A percentile compares a stretch with the other conserved stretches of the same genome.
phyloP scores from a whole-genome alignment of 2,329 filamentous ascomycete species.

The Fusarium nanum region DNA sequence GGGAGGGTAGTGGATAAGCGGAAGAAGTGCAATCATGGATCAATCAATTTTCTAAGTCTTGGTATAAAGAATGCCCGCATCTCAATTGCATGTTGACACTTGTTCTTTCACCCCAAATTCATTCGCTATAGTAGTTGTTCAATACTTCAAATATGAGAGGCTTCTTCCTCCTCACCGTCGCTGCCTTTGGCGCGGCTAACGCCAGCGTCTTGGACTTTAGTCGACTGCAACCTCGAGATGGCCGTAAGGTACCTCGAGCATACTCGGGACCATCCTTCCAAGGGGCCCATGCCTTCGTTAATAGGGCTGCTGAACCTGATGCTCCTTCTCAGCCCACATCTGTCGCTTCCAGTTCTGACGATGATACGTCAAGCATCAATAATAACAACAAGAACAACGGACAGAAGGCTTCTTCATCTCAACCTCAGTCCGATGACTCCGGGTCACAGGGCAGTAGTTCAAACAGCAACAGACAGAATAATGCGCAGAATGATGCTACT shows the following conservation, averaged over 20 bases:
- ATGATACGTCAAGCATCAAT: too few species aligned
- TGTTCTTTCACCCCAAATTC: not conserved
- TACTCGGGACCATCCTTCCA: not conserved
- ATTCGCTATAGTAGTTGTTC: conserved; percentile 19
- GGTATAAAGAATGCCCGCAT: not conserved
- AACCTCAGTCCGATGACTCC: too few species aligned
- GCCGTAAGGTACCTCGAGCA: not conserved
- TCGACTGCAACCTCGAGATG: not conserved
- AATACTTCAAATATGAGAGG: conserved; percentile 23
- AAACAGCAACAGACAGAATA: too few species aligned
- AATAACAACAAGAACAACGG: too few species aligned
- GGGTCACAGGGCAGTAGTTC: too few species aligned
- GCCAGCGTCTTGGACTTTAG: conserved; percentile 13
- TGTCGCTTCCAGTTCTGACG: too few species aligned
- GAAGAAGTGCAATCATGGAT: not conserved
- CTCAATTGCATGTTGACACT: not conserved
- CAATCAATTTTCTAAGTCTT: too few species aligned
- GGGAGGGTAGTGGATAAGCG: rapidly evolving
- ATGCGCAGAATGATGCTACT: too few species aligned
- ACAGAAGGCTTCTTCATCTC: too few species aligned
- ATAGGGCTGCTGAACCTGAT: not conserved
- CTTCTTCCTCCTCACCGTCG: conserved; percentile 25
- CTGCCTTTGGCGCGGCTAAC: conserved; percentile 19
- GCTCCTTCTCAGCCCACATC: too few species aligned
- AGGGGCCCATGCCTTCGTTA: not conserved